Percentiles rank a stretch among this genome's conserved stretches.
Conservation (phyloP, 148 eudicot species). For the Chenopodium berlandieri region DNA sequence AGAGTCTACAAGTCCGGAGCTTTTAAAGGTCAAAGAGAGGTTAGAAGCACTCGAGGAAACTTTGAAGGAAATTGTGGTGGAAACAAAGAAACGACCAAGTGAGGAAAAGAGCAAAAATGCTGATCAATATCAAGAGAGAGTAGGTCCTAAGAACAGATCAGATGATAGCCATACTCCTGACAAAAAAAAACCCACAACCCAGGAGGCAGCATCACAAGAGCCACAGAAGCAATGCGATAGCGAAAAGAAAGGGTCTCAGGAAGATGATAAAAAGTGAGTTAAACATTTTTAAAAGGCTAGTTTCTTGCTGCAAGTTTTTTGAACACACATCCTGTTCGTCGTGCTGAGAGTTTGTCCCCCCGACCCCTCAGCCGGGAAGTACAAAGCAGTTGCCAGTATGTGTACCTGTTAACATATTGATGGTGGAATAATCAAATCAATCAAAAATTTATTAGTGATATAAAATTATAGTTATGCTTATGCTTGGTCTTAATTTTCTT, state of each 20-base stretch:
- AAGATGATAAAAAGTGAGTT: conserved; percentile 15
- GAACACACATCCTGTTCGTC: background rate
- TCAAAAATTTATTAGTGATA: too few species aligned
- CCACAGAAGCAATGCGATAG: conserved; percentile 12
- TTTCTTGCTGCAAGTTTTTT: background rate
- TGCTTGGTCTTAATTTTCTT: too few species aligned
- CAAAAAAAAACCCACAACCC: background rate
- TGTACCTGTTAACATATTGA: too few species aligned
- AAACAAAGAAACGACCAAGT: conserved; percentile 44
- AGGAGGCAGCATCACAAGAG: conserved; percentile 9
- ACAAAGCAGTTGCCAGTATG: background rate
- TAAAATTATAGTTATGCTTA: too few species aligned
- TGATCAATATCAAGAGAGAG: conserved; percentile 26
- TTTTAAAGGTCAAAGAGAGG: conserved; percentile 62
- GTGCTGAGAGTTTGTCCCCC: background rate
- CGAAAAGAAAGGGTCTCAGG: conserved; percentile 13
- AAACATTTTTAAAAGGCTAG: background rate
- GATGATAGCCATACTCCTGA: background rate
- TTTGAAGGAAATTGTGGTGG: conserved; percentile 61
- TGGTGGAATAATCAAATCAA: too few species aligned
- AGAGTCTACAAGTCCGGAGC: conserved; percentile 39
- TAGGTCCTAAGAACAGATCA: conserved; percentile 9
- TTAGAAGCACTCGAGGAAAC: conserved; percentile 64
- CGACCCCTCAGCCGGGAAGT: background rate
- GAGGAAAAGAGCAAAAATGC: conserved; percentile 21